Percentiles rank a stretch among this genome's conserved stretches.
Evolutionary conservation across 2,329 filamentous ascomycete genomes (phyloP).

Genomic region (Beauveria bassiana): DNA sequence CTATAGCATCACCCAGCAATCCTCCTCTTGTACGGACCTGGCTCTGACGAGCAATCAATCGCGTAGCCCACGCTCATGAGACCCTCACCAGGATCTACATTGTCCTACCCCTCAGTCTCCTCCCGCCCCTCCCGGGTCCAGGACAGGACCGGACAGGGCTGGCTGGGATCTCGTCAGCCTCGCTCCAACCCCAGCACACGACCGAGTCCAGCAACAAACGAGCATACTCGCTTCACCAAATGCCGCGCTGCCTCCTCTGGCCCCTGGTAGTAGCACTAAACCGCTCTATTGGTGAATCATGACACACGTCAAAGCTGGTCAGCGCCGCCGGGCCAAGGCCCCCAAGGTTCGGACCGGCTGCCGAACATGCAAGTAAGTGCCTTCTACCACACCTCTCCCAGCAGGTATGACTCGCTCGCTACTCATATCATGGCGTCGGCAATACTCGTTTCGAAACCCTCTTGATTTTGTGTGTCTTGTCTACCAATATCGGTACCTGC

Average conservation of each 20-base stretch:
- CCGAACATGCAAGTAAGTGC: slow-evolving; percentile 12
- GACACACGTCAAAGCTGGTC: slow-evolving; percentile 12
- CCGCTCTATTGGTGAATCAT: background rate
- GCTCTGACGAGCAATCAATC: background rate
- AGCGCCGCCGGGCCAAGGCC: slow-evolving; percentile 9
- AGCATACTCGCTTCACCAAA: background rate
- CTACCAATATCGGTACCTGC: background rate
- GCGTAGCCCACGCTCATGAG: background rate
- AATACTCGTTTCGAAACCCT: background rate
- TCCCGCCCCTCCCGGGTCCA: background rate
- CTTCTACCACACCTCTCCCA: background rate
- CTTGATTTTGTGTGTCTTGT: background rate
- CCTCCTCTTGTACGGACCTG: background rate
- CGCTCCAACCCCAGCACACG: background rate
- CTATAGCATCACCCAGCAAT: background rate
- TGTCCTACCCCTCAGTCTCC: background rate
- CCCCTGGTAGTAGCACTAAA: background rate
- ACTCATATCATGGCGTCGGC: background rate
- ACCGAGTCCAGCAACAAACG: background rate
- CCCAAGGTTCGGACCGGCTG: slow-evolving; percentile 12
- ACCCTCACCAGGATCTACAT: background rate
- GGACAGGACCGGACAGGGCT: background rate
- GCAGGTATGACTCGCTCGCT: background rate
- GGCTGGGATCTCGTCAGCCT: background rate
- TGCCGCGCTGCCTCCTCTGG: background rate